Evolutionary conservation across 1,284 basidiomycete species (phyloP).

Genomic region (Trichosporon ovoides): DNA sequence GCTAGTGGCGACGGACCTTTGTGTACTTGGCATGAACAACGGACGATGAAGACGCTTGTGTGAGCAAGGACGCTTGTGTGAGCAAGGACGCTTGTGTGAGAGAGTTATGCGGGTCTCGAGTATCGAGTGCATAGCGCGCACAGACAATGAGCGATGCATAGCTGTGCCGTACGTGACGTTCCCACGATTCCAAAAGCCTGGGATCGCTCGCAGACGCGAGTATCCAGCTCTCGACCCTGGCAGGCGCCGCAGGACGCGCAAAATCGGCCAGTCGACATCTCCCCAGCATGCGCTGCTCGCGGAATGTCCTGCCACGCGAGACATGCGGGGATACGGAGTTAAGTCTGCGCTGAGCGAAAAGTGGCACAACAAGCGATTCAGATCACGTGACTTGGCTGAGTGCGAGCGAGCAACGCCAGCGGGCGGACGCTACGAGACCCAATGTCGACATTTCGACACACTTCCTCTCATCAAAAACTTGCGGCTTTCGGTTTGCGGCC

Average conservation of each 20-base stretch:
- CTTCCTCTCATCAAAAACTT: slow-evolving; percentile 3
- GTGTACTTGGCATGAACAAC: neutral
- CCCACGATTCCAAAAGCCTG: too few species aligned
- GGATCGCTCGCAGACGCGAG: too few species aligned
- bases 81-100: too few species aligned
- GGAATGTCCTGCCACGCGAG: neutral
- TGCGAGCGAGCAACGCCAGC: neutral
- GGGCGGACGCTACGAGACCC: neutral
- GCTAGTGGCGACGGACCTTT: neutral
- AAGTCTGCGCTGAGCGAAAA: neutral
- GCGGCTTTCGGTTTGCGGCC: slow-evolving; percentile 7
- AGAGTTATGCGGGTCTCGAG: too few species aligned
- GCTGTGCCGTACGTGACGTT: too few species aligned
- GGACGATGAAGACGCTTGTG: neutral
- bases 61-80: too few species aligned
- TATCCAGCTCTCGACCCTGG: too few species aligned
- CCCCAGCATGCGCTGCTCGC: too few species aligned
- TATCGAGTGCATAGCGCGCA: too few species aligned
- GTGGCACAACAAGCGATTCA: neutral
- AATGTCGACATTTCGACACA: neutral
- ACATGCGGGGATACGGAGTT: neutral
- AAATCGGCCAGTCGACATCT: too few species aligned
- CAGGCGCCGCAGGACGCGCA: too few species aligned
- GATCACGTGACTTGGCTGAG: neutral
- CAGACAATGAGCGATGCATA: too few species aligned